These are phyloP conservation scores for Apophysomyces ossiformis DNA, from an alignment of 371 early-diverging fungal genomes.

Conservation along the genomic window DNA sequence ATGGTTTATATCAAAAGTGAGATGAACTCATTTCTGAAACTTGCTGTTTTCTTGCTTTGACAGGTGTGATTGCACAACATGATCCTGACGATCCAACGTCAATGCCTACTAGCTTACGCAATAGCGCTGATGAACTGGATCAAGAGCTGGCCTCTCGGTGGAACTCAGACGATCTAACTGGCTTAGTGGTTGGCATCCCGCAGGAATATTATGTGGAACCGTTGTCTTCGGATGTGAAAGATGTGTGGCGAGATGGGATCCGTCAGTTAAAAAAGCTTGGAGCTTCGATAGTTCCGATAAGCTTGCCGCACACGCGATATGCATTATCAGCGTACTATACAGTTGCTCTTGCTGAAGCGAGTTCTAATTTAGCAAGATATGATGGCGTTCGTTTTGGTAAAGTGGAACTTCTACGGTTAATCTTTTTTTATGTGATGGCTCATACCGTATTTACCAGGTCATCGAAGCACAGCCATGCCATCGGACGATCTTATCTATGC, in stretches of 20 bases:
- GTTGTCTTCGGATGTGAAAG: constrained; percentile 52
- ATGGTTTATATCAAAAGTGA: constrained; percentile 11
- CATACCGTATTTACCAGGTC: constrained; percentile 29
- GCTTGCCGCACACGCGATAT: constrained; percentile 70
- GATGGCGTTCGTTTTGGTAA: constrained; percentile 89
- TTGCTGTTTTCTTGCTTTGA: background rate
- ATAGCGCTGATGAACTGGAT: constrained; percentile 32
- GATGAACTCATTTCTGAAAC: background rate
- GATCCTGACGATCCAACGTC: constrained; percentile 70
- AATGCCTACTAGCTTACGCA: constrained; percentile 36
- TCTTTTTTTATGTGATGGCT: background rate
- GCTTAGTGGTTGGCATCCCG: constrained; percentile 77
- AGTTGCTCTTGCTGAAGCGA: constrained; percentile 90
- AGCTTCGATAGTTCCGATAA: constrained; percentile 71
- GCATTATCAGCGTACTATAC: constrained; percentile 90
- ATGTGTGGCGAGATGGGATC: constrained; percentile 70
- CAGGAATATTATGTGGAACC: constrained; percentile 81
- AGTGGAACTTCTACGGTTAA: background rate
- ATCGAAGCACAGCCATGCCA: constrained; percentile 31
- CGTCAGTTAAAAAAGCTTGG: constrained; percentile 60
- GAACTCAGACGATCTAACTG: constrained; percentile 46
- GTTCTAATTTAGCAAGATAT: constrained; percentile 87
- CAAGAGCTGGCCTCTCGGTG: constrained; percentile 21
- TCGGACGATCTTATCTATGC: constrained; percentile 58
- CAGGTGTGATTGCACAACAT: constrained; percentile 61